Evolutionary conservation across 2,329 filamentous ascomycete genomes (phyloP).

Genomic region (Verticillium longisporum): DNA sequence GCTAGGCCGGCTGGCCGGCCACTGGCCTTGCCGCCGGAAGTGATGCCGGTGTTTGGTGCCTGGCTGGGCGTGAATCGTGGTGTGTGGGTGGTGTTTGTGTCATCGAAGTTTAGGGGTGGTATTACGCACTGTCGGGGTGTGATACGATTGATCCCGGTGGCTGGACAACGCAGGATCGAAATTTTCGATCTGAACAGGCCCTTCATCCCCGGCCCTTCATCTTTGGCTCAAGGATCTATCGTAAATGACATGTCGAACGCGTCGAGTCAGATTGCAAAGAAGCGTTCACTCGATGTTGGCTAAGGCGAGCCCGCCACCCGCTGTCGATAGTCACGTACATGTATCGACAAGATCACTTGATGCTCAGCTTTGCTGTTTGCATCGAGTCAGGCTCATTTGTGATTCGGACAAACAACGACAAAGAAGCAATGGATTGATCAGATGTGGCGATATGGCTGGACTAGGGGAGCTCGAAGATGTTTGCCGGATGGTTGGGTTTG

Average conservation of each 20-base stretch:
- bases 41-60: background rate
- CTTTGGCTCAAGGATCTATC: no score
- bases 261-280: background rate
- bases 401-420: background rate
- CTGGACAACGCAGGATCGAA: background rate
- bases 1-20: background rate
- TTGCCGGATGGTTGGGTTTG: background rate
- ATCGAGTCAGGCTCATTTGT: background rate
- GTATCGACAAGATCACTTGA: background rate
- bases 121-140: background rate
- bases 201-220: no score
- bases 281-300: background rate
- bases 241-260: background rate
- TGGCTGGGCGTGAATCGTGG: background rate
- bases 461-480: background rate
- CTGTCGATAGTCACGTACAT: background rate
- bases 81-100: background rate
- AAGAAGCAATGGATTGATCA: background rate
- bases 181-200: background rate
- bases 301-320: background rate
- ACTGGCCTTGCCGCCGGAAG: background rate
- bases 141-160: background rate
- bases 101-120: background rate
- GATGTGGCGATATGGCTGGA: background rate
- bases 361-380: background rate